Conservation (phyloP, 2,329 filamentous ascomycete genomes). For the Apiospora aurea region DNA sequence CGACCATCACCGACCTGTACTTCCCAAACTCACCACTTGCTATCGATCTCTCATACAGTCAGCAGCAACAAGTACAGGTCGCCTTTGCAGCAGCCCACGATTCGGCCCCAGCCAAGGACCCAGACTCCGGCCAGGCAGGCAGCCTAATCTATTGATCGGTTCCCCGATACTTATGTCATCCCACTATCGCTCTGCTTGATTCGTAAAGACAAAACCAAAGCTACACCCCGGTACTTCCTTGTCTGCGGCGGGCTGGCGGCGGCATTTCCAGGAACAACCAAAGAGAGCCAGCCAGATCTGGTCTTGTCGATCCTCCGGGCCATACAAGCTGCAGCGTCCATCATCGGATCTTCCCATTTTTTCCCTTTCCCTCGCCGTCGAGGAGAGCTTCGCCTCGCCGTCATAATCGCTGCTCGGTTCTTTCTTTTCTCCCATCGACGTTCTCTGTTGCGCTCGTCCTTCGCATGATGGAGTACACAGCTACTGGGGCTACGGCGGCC, state of each 20-base stretch:
- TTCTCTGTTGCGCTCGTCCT: background rate
- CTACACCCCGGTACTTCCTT: constrained; percentile 9
- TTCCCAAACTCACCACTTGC: constrained; percentile 4
- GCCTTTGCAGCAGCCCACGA: background rate
- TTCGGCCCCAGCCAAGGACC: constrained; percentile 8
- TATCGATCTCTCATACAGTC: background rate
- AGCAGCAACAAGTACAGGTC: constrained; percentile 16
- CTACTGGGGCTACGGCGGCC: constrained; percentile 6
- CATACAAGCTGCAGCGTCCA: constrained; percentile 18
- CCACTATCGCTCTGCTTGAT: background rate
- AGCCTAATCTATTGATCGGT: background rate
- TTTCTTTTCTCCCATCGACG: background rate
- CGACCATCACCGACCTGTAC: constrained; percentile 16
- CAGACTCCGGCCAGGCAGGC: background rate
- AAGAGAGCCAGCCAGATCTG: constrained; percentile 19
- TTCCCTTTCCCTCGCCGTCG: background rate
- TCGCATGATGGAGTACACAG: constrained; percentile 19
- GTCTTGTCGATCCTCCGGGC: constrained; percentile 23
- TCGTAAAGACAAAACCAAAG: constrained; percentile 7
- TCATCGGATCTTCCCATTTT: constrained; percentile 11
- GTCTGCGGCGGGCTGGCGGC: constrained; percentile 2
- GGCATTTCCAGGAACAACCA: constrained; percentile 23
- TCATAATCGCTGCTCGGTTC: background rate
- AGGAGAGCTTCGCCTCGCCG: background rate
- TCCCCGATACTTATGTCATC: constrained; percentile 15